A percentile compares a stretch with the other conserved stretches of the same genome.
Evolutionary conservation across 2,329 filamentous ascomycete species (phyloP).

Genomic region (Fusarium protoensiforme): DNA sequence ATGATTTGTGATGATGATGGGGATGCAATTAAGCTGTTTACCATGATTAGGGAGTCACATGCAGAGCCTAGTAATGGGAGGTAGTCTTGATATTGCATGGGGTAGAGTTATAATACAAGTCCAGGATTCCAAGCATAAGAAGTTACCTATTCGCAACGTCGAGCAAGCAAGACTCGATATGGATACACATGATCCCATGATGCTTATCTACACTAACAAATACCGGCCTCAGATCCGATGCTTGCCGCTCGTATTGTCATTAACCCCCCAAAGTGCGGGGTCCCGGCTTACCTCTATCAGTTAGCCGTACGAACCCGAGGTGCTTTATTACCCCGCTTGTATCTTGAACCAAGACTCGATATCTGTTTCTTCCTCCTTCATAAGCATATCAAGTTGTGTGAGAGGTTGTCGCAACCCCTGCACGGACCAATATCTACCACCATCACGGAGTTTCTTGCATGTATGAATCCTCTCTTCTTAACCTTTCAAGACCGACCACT

Average conservation of each 20-base stretch:
- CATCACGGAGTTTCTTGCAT: neutral
- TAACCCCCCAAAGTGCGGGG: neutral
- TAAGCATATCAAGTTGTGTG: neutral
- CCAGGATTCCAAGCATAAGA: neutral
- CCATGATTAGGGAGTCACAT: conserved; percentile 54
- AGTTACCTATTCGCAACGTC: neutral
- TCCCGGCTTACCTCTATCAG: neutral
- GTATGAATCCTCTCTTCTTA: neutral
- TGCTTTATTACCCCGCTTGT: neutral
- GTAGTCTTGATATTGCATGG: neutral
- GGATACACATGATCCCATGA: neutral
- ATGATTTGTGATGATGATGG: conserved; percentile 75
- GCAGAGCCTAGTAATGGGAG: neutral
- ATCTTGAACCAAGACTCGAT: neutral
- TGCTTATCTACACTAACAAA: neutral
- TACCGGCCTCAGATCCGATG: neutral
- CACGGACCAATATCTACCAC: neutral
- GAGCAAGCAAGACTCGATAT: neutral
- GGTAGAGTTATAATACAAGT: accelerated
- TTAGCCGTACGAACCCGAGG: conserved; percentile 1
- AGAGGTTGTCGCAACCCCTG: neutral
- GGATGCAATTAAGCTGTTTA: conserved; percentile 63
- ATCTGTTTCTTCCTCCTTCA: neutral
- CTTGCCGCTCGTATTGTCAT: neutral
- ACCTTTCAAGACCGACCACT: too few relatives aligned